phyloP scores from a whole-genome alignment of 2,329 filamentous ascomycete species.

The Talaromyces sp. region DNA sequence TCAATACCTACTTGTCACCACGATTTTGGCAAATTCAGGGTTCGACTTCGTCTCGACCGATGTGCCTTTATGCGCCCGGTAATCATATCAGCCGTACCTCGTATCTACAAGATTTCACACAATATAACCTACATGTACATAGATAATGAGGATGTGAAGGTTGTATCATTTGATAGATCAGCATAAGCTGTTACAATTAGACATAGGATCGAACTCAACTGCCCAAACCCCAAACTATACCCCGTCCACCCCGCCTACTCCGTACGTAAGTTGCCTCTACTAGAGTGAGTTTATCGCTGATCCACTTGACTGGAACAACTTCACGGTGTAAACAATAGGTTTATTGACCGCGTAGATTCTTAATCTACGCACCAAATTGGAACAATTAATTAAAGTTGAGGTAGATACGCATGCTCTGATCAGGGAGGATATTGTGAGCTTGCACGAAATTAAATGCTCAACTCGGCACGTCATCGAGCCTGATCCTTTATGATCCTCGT shows the following conservation, averaged over 20 bases:
- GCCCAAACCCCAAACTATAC: background rate
- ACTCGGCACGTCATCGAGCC: background rate
- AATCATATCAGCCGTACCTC: background rate
- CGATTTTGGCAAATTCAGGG: background rate
- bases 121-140: background rate
- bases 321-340: too few species aligned
- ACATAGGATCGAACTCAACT: background rate
- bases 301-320: background rate
- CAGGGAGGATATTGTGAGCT: background rate
- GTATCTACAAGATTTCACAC: background rate
- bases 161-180: background rate
- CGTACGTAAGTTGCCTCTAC: background rate
- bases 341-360: too few species aligned
- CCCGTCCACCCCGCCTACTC: background rate
- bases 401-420: background rate
- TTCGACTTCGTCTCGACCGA: background rate
- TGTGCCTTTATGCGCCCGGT: background rate
- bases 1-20: background rate
- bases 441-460: background rate
- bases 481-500: background rate
- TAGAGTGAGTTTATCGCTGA: background rate
- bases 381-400: background rate
- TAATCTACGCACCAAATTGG: background rate
- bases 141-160: background rate
- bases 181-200: background rate